Percentiles rank a stretch among this genome's conserved stretches.
These are phyloP conservation scores for Blastomyces parvus DNA, from an alignment of 2,329 filamentous ascomycete species.

Conservation along the genomic window DNA sequence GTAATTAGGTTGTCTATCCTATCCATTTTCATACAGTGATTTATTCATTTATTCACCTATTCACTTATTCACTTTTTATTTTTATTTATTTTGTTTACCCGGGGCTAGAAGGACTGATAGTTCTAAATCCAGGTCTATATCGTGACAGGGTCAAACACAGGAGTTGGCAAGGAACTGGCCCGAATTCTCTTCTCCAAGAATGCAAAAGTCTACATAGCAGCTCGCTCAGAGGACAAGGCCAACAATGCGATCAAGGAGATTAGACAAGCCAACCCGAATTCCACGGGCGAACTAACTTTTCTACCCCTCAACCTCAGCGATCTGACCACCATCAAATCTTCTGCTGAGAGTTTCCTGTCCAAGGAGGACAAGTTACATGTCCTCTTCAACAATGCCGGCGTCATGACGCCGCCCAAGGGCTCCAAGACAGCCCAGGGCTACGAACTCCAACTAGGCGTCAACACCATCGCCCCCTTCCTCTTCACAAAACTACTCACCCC, in stretches of 20 bases:
- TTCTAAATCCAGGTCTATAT: constrained; percentile 26
- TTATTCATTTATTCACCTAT: too few relatives aligned
- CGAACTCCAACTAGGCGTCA: constrained; percentile 33
- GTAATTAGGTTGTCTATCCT: constrained; percentile 2
- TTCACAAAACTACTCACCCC: constrained; percentile 34
- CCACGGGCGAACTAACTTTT: constrained; percentile 29
- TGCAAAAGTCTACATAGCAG: constrained; percentile 39
- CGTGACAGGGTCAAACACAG: constrained; percentile 31
- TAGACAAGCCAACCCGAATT: constrained; percentile 18
- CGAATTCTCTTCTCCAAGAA: constrained; percentile 35
- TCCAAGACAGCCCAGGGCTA: constrained; percentile 26
- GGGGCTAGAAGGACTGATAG: neutral
- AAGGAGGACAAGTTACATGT: constrained; percentile 32
- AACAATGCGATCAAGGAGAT: constrained; percentile 33
- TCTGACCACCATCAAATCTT: constrained; percentile 31
- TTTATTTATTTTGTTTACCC: too few relatives aligned
- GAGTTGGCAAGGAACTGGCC: constrained; percentile 34
- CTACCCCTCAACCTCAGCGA: constrained; percentile 34
- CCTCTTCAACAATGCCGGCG: constrained; percentile 30
- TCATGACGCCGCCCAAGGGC: constrained; percentile 28
- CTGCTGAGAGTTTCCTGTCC: constrained; percentile 28
- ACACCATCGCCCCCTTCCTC: constrained; percentile 34
- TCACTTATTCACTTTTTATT: too few relatives aligned
- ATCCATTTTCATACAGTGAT: neutral
- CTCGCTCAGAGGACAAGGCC: constrained; percentile 34